phyloP scores from a whole-genome alignment of 768 basidiomycete species.

The Pleurotus cornucopiae region DNA sequence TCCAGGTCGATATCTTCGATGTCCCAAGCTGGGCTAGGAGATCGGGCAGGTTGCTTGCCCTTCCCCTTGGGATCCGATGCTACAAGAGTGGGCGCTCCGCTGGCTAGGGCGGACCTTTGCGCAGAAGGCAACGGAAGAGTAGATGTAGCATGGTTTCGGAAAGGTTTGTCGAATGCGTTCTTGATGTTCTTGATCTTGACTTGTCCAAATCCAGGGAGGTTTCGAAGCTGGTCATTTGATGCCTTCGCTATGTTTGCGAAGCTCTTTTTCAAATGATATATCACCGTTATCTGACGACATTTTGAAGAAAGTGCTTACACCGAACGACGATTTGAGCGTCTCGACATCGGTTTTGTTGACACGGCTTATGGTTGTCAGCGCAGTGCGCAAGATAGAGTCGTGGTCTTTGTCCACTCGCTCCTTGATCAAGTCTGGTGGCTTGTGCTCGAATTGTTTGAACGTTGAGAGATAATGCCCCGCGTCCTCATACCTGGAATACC shows the following conservation, averaged over 20 bases:
- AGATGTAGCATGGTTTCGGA: slow-evolving; percentile 64
- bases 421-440: slow-evolving; percentile 89
- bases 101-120: slow-evolving; percentile 16
- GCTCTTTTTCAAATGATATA: slow-evolving; percentile 46
- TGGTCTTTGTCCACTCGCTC: slow-evolving; percentile 93
- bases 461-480: slow-evolving; percentile 87
- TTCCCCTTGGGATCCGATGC: slow-evolving; percentile 5
- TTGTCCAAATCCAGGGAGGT: slow-evolving; percentile 89
- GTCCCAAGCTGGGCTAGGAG: slow-evolving; percentile 4
- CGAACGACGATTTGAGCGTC: slow-evolving; percentile 87
- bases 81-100: background rate
- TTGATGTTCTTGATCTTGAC: slow-evolving; percentile 89
- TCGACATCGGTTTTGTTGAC: slow-evolving; percentile 98
- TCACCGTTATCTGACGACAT: background rate
- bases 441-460: slow-evolving; percentile 93
- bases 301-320: slow-evolving; percentile 47
- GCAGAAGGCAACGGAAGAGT: slow-evolving; percentile 29
- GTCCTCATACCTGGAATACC: slow-evolving; percentile 68
- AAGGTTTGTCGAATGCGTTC: slow-evolving; percentile 88
- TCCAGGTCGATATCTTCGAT: background rate
- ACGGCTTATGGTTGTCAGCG: slow-evolving; percentile 84
- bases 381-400: slow-evolving; percentile 69
- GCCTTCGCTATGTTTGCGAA: slow-evolving; percentile 79
- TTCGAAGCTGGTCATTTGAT: slow-evolving; percentile 68
- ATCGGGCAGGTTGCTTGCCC: background rate